phyloP scores from a whole-genome alignment of 140 eudicot species.

The Stevia rebaudiana region DNA sequence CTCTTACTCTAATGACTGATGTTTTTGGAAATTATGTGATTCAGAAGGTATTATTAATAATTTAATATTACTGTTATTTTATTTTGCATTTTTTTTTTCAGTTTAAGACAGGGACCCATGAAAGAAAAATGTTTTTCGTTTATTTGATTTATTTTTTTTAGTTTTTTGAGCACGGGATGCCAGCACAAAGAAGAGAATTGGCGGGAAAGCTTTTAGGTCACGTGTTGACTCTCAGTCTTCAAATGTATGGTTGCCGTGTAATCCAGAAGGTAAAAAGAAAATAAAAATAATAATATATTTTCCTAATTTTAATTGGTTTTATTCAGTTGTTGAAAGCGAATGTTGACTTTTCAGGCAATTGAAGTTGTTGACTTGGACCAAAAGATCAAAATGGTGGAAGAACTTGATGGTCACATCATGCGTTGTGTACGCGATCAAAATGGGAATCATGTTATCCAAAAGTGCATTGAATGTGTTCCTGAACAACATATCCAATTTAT shows the following conservation, averaged over 20 bases:
- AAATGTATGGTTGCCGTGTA: slow-evolving; percentile 96
- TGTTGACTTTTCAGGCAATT: slow-evolving; percentile 53
- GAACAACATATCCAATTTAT: slow-evolving; percentile 88
- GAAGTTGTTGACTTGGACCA: slow-evolving; percentile 98
- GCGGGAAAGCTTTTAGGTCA: slow-evolving; percentile 83
- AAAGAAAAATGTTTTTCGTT: neutral
- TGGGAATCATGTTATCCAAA: slow-evolving; percentile 92
- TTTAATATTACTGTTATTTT: no score
- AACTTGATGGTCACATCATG: slow-evolving; percentile 93
- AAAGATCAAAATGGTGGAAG: slow-evolving; percentile 92
- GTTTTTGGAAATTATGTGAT: slow-evolving; percentile 98
- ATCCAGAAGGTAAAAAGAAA: slow-evolving; percentile 71
- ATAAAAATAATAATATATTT: no score
- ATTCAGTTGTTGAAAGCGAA: neutral
- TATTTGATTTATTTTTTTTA: slow-evolving; percentile 23
- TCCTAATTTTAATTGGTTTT: no score
- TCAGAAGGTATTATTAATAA: slow-evolving; percentile 72
- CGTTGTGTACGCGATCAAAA: slow-evolving; percentile 98
- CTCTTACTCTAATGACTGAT: slow-evolving; percentile 92
- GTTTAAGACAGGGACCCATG: neutral
- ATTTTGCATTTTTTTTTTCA: neutral
- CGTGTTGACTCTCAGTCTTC: slow-evolving; percentile 87
- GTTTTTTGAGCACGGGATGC: slow-evolving; percentile 98
- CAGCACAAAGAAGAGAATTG: slow-evolving; percentile 76
- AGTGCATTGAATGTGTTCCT: slow-evolving; percentile 99